phyloP scores from a whole-genome alignment of 352 stramenopile species.

The Pythium brassicae region DNA sequence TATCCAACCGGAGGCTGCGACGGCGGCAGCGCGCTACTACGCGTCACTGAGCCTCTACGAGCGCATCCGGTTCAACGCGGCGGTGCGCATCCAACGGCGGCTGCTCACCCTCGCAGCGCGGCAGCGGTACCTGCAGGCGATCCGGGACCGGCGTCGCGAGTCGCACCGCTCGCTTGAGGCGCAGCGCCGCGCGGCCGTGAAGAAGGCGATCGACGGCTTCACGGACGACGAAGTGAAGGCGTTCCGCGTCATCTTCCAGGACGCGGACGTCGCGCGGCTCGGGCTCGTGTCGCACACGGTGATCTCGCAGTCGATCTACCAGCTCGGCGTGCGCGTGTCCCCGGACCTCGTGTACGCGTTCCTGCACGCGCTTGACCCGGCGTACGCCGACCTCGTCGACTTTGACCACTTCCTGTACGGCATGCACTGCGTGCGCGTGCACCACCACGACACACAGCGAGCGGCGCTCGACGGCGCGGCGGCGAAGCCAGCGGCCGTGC shows the following conservation, averaged over 20 bases:
- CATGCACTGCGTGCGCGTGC: conserved; percentile 67
- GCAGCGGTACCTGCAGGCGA: conserved; percentile 38
- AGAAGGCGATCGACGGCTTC: conserved; percentile 56
- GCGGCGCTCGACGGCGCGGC: background rate
- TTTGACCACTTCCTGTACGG: conserved; percentile 80
- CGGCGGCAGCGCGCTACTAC: conserved; percentile 23
- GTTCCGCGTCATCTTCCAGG: conserved; percentile 60
- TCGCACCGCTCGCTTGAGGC: conserved; percentile 32
- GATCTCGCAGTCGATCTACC: conserved; percentile 70
- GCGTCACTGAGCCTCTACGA: conserved; percentile 65
- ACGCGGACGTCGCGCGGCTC: conserved; percentile 54
- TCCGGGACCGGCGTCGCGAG: conserved; percentile 39
- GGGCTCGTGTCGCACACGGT: conserved; percentile 61
- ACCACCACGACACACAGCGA: conserved; percentile 58
- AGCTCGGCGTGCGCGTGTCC: conserved; percentile 58
- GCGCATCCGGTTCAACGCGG: conserved; percentile 59
- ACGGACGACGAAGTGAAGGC: conserved; percentile 58
- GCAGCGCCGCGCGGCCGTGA: conserved; percentile 34
- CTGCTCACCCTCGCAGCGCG: conserved; percentile 52
- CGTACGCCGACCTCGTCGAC: conserved; percentile 73
- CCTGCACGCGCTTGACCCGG: conserved; percentile 49
- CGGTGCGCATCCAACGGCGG: conserved; percentile 59
- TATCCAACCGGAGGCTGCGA: conserved; percentile 33
- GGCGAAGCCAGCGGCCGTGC: background rate
- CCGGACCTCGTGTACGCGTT: conserved; percentile 39